A percentile compares a stretch with the other conserved stretches of the same genome.
These are phyloP conservation scores for Zostera marina DNA, from an alignment of 116 monocot species.

Conservation along the genomic window DNA sequence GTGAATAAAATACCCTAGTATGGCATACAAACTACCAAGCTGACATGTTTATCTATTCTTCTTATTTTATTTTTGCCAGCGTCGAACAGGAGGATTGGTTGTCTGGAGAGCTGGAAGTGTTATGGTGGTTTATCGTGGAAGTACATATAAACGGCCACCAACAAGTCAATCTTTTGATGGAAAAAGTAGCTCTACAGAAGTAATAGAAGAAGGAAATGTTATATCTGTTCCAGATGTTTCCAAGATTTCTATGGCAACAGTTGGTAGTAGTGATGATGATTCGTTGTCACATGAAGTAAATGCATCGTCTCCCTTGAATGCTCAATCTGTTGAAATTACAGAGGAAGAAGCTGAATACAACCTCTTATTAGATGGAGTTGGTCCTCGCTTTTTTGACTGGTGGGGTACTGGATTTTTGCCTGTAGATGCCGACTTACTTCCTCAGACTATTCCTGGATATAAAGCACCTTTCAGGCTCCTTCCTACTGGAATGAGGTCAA, in stretches of 20 bases:
- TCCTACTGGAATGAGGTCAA: conserved; percentile 79
- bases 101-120: conserved; percentile 98
- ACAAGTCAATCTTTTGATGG: conserved; percentile 17
- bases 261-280: conserved; percentile 14
- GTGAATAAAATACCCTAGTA: too few relatives aligned
- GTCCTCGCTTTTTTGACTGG: conserved; percentile 95
- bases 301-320: conserved; percentile 7
- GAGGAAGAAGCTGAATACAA: conserved; percentile 78
- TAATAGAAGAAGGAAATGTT: conserved; percentile 21
- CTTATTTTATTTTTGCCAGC: conserved; percentile 29
- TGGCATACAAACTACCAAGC: neutral
- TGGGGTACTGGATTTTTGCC: conserved; percentile 93
- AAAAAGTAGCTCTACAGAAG: conserved; percentile 9
- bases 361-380: conserved; percentile 62
- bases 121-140: conserved; percentile 88
- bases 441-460: conserved; percentile 73
- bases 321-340: conserved; percentile 32
- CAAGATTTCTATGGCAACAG: conserved; percentile 11
- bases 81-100: conserved; percentile 86
- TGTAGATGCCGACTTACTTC: conserved; percentile 88
- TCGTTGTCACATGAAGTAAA: conserved; percentile 9
- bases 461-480: conserved; percentile 82
- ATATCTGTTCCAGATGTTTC: conserved; percentile 66
- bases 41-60: neutral
- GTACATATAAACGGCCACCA: conserved; percentile 41